These are phyloP conservation scores for Nidularia sp. DNA, from an alignment of 768 basidiomycete genomes.

Conservation along the genomic window DNA sequence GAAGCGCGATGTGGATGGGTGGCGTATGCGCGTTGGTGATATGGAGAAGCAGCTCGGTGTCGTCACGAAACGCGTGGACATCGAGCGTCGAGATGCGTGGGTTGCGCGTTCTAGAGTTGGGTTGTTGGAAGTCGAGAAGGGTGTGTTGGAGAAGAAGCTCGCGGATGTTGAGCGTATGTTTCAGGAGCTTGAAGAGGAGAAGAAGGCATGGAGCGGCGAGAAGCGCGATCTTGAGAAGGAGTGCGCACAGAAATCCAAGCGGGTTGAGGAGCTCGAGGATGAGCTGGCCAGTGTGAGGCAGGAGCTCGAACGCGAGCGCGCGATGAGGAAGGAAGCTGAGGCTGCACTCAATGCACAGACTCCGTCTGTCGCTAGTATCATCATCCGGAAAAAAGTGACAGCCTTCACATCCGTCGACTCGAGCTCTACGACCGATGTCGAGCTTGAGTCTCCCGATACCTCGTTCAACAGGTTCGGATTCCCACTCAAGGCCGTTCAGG, in stretches of 20 bases:
- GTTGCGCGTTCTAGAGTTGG: conserved; percentile 72
- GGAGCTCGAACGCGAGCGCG: conserved; percentile 23
- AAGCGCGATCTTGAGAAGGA: conserved; percentile 27
- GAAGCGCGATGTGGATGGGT: conserved; percentile 83
- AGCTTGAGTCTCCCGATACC: conserved; percentile 43
- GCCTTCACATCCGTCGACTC: conserved; percentile 59
- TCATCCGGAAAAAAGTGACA: conserved; percentile 37
- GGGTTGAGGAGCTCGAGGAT: conserved; percentile 37
- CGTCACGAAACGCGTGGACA: conserved; percentile 66
- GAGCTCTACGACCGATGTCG: conserved; percentile 67
- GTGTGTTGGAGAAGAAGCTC: conserved; percentile 46
- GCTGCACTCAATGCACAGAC: conserved; percentile 1
- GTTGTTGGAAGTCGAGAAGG: conserved; percentile 64
- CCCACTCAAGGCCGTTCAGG: conserved; percentile 52
- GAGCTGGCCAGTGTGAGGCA: conserved; percentile 36
- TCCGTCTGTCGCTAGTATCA: neutral
- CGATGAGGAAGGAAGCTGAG: conserved; percentile 13
- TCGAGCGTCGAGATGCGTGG: conserved; percentile 81
- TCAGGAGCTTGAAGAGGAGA: conserved; percentile 20
- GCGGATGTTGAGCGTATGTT: conserved; percentile 29
- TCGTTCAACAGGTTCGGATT: conserved; percentile 34
- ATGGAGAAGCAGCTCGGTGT: conserved; percentile 67
- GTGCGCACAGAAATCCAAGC: conserved; percentile 18
- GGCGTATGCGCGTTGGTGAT: conserved; percentile 73
- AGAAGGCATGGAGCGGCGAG: conserved; percentile 14